Conservation (phyloP, 1,139 yeast genomes). For the Diutina rugosa region DNA sequence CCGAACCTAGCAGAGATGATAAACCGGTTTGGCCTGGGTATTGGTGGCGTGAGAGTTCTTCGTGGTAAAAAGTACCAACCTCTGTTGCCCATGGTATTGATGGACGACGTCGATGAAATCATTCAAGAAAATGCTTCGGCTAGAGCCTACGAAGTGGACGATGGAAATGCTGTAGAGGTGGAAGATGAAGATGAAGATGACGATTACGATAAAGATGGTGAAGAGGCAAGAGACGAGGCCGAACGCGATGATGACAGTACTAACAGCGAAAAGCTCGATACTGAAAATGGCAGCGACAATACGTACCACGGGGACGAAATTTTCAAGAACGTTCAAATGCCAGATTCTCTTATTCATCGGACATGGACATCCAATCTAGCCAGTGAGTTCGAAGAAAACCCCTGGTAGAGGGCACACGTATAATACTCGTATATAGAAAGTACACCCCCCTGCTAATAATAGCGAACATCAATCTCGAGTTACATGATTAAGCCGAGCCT, state of each 20-base stretch:
- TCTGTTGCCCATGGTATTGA: slow-evolving; percentile 40
- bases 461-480: not conserved
- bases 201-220: not conserved
- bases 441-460: not conserved
- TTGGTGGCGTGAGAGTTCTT: slow-evolving; percentile 36
- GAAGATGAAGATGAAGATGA: slow-evolving; percentile 6
- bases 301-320: slow-evolving; percentile 33
- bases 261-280: not conserved
- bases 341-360: slow-evolving; percentile 39
- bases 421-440: not conserved
- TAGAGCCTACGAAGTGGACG: slow-evolving; percentile 26
- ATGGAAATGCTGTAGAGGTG: slow-evolving; percentile 8
- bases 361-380: slow-evolving; percentile 23
- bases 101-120: slow-evolving; percentile 54
- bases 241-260: slow-evolving; percentile 7
- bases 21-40: slow-evolving; percentile 48
- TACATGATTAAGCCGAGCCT: not conserved
- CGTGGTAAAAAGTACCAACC: slow-evolving; percentile 47
- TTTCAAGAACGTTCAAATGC: slow-evolving; percentile 37
- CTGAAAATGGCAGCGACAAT: slow-evolving; percentile 2
- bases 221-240: slow-evolving; percentile 5
- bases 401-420: slow-evolving; percentile 23
- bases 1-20: slow-evolving; percentile 51
- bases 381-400: slow-evolving; percentile 28
- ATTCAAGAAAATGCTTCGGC: slow-evolving; percentile 18